Base-by-base conservation (phyloP, 2,329 filamentous ascomycete species). In the Monosporascus sp. region DNA sequence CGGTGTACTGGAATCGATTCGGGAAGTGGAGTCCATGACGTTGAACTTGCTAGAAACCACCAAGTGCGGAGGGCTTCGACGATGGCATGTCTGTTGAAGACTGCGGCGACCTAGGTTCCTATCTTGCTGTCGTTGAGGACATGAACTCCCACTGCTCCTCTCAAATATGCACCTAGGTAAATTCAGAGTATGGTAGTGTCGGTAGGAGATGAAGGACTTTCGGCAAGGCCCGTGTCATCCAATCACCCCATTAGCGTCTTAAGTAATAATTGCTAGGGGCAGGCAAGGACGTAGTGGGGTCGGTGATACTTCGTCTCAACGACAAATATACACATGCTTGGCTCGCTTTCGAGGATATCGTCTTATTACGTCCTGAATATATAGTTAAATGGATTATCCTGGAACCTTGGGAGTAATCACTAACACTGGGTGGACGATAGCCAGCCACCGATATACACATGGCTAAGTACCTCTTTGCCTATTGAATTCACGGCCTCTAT, bases 1-100 rank as follows among this genome's bases (percentile, higher is more conserved):
- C 26, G 60, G 55, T 22, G 48, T 37, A 20, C 20, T 43, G 50
- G 41, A 27, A 26, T 44, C 40, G 48, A 50, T 7, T 46, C 24
- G n/a, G 45, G 48, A 50, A 26, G 26, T 38, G 8, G 37, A 38
- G 47, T 40, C 24, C 38, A 37, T 52, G 19, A 19, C 17, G 37
- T 43, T 19, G 22, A 43, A 9, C 5, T 43, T 19, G 7, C 22
- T 14, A 43, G 40, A 20, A 43, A 19, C 37, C n/a, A 20, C n/a
- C 22, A 24, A 20, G 19, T 11, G 8, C 14, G 22, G 19, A 43
- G n/a, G 11, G 16, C 19, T 20, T 20, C 5, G 9, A 14, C n/a
- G n/a, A 46, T 31, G 20, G 43, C 43, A 27, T 46, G 43, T 46
- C 43, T 46, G 43, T 46, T 46, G 43, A 46, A 46, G 43, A 46